phyloP scores from a whole-genome alignment of 78 protist genomes.

The Emiliania huxleyi region DNA sequence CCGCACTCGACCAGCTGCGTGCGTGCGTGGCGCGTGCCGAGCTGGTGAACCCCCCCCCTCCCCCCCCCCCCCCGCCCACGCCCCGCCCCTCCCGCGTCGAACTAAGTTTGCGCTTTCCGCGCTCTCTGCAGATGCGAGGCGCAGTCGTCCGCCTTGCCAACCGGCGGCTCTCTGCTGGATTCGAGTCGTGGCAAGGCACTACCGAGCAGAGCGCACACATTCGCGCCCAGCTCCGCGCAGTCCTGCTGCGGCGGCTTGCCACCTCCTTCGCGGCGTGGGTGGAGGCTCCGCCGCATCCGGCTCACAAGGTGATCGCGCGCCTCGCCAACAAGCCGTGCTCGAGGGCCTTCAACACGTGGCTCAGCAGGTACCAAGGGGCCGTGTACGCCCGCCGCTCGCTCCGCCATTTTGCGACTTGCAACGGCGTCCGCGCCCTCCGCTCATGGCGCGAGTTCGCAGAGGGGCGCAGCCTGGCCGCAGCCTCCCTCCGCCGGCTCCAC shows the following conservation, averaged over 20 bases:
- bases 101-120: neutral
- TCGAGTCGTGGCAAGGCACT: neutral
- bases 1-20: neutral
- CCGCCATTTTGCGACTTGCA: neutral
- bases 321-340: neutral
- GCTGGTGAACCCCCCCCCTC: too few relatives aligned
- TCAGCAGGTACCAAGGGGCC: neutral
- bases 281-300: neutral
- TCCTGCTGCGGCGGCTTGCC: neutral
- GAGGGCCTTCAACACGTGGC: neutral
- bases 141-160: neutral
- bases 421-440: neutral
- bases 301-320: neutral
- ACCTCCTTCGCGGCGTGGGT: neutral
- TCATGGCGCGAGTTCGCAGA: neutral
- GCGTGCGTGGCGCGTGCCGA: neutral
- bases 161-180: neutral
- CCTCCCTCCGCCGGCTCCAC: neutral
- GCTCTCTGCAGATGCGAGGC: neutral
- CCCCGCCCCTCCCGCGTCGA: neutral
- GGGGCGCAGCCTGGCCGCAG: neutral
- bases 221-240: neutral
- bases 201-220: neutral
- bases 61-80: too few relatives aligned
- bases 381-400: neutral